phyloP scores from a whole-genome alignment of 148 eudicot genomes.

The Rhododendron molle region DNA sequence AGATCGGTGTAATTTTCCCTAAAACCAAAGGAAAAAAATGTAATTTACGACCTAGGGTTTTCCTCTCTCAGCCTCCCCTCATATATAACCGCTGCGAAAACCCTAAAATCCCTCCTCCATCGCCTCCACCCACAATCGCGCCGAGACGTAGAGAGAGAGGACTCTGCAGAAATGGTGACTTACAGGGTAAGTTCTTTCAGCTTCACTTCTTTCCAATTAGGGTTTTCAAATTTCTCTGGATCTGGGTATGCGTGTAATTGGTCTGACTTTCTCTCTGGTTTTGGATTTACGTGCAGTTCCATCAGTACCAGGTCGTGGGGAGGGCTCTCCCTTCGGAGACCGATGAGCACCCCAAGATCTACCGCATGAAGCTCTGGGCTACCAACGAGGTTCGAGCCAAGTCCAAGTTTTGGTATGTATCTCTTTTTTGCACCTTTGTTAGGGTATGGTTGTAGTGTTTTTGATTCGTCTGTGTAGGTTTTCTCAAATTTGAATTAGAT shows the following conservation, averaged over 20 bases:
- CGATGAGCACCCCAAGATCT: conserved; percentile 79
- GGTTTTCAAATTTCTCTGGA: not conserved
- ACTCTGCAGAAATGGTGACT: conserved; percentile 19
- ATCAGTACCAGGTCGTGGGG: conserved; percentile 88
- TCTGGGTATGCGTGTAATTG: not conserved
- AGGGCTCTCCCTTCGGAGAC: conserved; percentile 75
- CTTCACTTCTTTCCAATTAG: not conserved
- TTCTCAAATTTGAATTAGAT: too few relatives aligned
- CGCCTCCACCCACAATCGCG: not conserved
- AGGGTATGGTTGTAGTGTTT: not conserved
- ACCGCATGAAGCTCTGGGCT: conserved; percentile 93
- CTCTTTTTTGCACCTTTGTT: not conserved
- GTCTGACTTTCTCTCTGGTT: not conserved
- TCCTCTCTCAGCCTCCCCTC: not conserved
- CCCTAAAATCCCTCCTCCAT: not conserved
- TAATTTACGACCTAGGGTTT: not conserved
- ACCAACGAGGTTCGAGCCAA: conserved; percentile 94
- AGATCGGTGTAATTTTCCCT: not conserved
- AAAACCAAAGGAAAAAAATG: not conserved
- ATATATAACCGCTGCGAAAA: not conserved
- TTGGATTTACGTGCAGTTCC: conserved; percentile 43
- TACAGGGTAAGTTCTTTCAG: conserved; percentile 11
- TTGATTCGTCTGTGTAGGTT: not conserved
- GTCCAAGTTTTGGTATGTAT: conserved; percentile 78
- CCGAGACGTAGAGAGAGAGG: not conserved